phyloP scores from a whole-genome alignment of 257 asterid genomes.

The Lycium ferocissimum region DNA sequence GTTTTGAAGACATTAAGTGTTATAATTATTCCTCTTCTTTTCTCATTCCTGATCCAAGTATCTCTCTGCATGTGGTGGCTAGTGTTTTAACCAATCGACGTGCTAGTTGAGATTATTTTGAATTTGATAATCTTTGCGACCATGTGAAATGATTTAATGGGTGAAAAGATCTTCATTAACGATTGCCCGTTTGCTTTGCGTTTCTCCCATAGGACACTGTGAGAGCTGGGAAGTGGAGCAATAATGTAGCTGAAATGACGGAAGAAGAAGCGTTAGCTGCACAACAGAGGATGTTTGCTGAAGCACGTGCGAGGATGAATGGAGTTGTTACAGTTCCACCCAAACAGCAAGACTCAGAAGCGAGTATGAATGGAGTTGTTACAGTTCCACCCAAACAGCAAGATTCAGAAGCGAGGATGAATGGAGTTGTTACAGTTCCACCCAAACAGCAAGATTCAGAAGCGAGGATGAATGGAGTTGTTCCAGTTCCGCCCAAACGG shows the following conservation, averaged over 20 bases:
- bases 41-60: background rate
- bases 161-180: background rate
- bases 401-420: constrained; percentile 36
- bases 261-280: constrained; percentile 89
- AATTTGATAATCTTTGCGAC: background rate
- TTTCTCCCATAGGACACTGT: constrained; percentile 64
- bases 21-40: background rate
- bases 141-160: background rate
- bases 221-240: constrained; percentile 77
- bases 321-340: constrained; percentile 62
- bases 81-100: background rate
- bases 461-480: constrained; percentile 86
- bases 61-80: background rate
- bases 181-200: background rate
- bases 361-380: constrained; percentile 48
- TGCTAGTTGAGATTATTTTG: background rate
- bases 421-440: constrained; percentile 64
- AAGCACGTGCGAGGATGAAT: constrained; percentile 95
- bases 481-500: constrained; percentile 60
- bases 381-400: constrained; percentile 62
- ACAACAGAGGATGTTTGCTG: constrained; percentile 99
- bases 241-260: constrained; percentile 86
- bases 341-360: constrained; percentile 42
- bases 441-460: constrained; percentile 58
- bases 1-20: background rate